phyloP scores from a whole-genome alignment of 371 early-diverging fungal genomes.

The Dichotomocladium elegans region DNA sequence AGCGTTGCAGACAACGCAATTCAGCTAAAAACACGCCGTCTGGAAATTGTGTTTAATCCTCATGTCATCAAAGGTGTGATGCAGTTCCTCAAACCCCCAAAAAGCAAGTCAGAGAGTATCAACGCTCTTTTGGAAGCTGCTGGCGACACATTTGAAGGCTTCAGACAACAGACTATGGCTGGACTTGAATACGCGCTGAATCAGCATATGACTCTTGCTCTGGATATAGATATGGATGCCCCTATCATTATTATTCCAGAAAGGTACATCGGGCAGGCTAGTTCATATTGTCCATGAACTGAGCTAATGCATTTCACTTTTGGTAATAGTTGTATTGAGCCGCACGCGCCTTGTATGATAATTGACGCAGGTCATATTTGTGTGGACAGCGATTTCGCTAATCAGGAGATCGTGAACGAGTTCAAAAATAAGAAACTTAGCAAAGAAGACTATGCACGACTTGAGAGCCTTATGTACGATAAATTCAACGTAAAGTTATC shows the following conservation, averaged over 20 bases:
- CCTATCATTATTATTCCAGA: slow-evolving; percentile 86
- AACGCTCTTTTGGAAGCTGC: slow-evolving; percentile 63
- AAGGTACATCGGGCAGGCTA: slow-evolving; percentile 20
- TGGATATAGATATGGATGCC: slow-evolving; percentile 81
- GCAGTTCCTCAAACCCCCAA: slow-evolving; percentile 71
- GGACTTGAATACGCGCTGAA: slow-evolving; percentile 77
- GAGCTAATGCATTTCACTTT: not conserved
- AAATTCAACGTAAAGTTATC: slow-evolving; percentile 68
- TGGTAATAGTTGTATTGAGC: slow-evolving; percentile 42
- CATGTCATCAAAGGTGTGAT: slow-evolving; percentile 57
- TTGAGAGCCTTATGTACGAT: slow-evolving; percentile 78
- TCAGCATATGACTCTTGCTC: slow-evolving; percentile 72
- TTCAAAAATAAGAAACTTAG: slow-evolving; percentile 45
- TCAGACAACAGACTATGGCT: slow-evolving; percentile 73
- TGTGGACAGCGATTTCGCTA: slow-evolving; percentile 69
- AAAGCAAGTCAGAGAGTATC: slow-evolving; percentile 55
- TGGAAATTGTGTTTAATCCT: slow-evolving; percentile 80
- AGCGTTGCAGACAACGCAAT: slow-evolving; percentile 74
- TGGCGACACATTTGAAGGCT: slow-evolving; percentile 66
- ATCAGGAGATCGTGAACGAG: slow-evolving; percentile 51
- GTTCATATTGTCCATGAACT: not conserved
- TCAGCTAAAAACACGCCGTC: slow-evolving; percentile 66
- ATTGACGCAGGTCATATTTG: slow-evolving; percentile 82
- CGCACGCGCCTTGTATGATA: slow-evolving; percentile 55
- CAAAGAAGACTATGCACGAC: slow-evolving; percentile 50